Conservation (phyloP, 2,329 filamentous ascomycete species). For the Sphaerulina vaccinii region DNA sequence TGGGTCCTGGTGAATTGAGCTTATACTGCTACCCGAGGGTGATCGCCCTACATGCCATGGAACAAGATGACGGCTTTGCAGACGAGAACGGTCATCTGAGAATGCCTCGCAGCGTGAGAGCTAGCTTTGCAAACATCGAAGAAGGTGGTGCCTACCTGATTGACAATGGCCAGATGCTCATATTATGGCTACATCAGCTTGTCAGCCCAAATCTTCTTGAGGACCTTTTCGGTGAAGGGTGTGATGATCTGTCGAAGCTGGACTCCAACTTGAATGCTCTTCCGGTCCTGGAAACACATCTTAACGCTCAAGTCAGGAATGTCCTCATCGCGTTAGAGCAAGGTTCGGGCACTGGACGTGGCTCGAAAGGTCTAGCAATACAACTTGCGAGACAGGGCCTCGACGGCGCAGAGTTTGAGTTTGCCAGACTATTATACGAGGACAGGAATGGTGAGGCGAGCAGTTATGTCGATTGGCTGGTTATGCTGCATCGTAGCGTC, state of each 20-base stretch:
- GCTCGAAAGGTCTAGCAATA: constrained; percentile 73
- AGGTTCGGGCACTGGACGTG: constrained; percentile 44
- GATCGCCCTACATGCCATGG: constrained; percentile 85
- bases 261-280: constrained; percentile 78
- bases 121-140: constrained; percentile 84
- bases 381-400: constrained; percentile 90
- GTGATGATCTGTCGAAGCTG: constrained; percentile 68
- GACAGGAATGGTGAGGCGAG: constrained; percentile 97
- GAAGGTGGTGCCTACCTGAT: constrained; percentile 91
- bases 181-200: constrained; percentile 89
- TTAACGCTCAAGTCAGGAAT: constrained; percentile 94
- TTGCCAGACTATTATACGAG: constrained; percentile 85
- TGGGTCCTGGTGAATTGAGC: constrained; percentile 81
- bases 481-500: constrained; percentile 89
- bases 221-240: constrained; percentile 82
- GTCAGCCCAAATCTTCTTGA: constrained; percentile 87
- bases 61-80: constrained; percentile 86
- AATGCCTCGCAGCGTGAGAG: constrained; percentile 76
- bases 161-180: constrained; percentile 88
- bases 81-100: constrained; percentile 85
- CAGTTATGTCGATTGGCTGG: constrained; percentile 97
- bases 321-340: constrained; percentile 85
- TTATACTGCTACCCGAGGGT: constrained; percentile 95
- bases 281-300: constrained; percentile 82
- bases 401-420: constrained; percentile 95